A percentile compares a stretch with the other conserved stretches of the same genome.
phyloP scores from a whole-genome alignment of 129 eudicot genomes.

The Artemisia tridentata region DNA sequence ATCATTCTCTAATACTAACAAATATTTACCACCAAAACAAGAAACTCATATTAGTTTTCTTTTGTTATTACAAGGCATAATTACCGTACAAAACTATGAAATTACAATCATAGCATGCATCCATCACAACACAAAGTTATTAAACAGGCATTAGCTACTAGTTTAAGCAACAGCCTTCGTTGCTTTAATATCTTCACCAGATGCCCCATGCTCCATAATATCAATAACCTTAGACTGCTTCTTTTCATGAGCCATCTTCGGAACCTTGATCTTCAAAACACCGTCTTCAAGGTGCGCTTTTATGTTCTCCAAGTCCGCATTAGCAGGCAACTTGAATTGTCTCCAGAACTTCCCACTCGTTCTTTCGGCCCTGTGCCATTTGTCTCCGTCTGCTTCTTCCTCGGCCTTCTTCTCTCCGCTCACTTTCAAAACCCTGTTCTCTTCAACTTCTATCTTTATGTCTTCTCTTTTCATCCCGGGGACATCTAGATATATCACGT shows the following conservation, averaged over 20 bases:
- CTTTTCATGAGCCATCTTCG: slow-evolving; percentile 40
- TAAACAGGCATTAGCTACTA: no score
- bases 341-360: slow-evolving; percentile 35
- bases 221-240: slow-evolving; percentile 34
- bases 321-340: slow-evolving; percentile 47
- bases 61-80: no score
- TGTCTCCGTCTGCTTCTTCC: slow-evolving; percentile 37
- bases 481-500: no score
- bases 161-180: slow-evolving; percentile 8
- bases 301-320: slow-evolving; percentile 40
- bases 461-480: no score
- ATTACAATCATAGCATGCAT: no score
- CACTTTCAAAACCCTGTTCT: no score
- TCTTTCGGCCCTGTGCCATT: slow-evolving; percentile 42
- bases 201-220: slow-evolving; percentile 10
- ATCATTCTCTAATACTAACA: no score
- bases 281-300: slow-evolving; percentile 39
- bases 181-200: slow-evolving; percentile 31
- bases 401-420: slow-evolving; percentile 31
- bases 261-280: slow-evolving; percentile 37
- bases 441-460: no score
- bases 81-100: no score
- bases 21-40: no score
- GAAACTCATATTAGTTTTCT: no score
- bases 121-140: no score